phyloP scores from a whole-genome alignment of 441 rosid genomes.

The Erysimum cheiri region DNA sequence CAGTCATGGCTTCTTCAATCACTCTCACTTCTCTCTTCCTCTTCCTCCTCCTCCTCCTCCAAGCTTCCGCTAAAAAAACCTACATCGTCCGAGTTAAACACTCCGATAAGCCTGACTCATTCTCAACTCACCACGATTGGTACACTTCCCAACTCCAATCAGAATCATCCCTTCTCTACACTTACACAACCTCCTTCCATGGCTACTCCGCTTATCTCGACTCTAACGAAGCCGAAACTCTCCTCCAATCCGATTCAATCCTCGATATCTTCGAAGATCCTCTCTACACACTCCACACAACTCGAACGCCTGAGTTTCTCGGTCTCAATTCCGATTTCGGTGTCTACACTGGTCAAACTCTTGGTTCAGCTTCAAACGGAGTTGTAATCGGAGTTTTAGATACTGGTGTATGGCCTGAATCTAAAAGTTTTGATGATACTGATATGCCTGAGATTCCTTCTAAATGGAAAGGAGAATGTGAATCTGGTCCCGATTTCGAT shows the following conservation, averaged over 20 bases:
- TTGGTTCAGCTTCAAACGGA: constrained; percentile 51
- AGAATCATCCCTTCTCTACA: constrained; percentile 60
- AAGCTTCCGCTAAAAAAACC: constrained; percentile 47
- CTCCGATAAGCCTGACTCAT: constrained; percentile 57
- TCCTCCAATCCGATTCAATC: constrained; percentile 61
- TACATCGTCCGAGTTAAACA: constrained; percentile 80
- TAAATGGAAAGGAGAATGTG: constrained; percentile 79
- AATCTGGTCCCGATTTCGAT: constrained; percentile 67
- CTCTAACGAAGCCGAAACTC: constrained; percentile 54
- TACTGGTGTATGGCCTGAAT: constrained; percentile 96
- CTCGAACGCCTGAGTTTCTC: constrained; percentile 75
- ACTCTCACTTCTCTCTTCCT: constrained; percentile 22
- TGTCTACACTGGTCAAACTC: constrained; percentile 49
- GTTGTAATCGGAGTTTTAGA: constrained; percentile 83
- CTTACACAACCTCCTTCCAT: constrained; percentile 67
- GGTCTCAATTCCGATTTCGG: constrained; percentile 66
- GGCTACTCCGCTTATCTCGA: constrained; percentile 83
- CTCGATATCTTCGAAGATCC: constrained; percentile 77
- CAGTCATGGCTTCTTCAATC: constrained; percentile 48
- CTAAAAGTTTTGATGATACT: constrained; percentile 64
- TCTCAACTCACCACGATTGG: constrained; percentile 76
- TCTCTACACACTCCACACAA: constrained; percentile 75
- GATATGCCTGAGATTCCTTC: constrained; percentile 70
- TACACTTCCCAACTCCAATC: constrained; percentile 59
- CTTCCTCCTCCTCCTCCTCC: constrained; percentile 30